phyloP scores from a whole-genome alignment of 2,329 filamentous ascomycete species.

The Penicillium sp. region DNA sequence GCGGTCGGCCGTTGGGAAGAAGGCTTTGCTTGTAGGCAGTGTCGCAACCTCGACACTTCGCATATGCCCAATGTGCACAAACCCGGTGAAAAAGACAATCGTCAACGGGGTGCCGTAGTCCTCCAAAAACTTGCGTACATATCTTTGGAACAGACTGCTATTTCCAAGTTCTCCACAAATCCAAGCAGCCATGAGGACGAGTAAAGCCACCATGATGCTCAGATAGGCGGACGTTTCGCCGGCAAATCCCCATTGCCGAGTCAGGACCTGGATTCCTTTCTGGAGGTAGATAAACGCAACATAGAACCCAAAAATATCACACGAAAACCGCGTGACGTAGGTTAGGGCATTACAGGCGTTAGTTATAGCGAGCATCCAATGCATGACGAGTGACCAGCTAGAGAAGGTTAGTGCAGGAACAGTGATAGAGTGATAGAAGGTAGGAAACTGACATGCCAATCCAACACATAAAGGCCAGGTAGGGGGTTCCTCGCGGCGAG shows the following conservation, averaged over 20 bases:
- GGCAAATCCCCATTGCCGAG: slow-evolving; percentile 68
- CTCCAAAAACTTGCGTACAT: slow-evolving; percentile 80
- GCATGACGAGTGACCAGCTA: slow-evolving; percentile 82
- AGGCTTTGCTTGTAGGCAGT: slow-evolving; percentile 76
- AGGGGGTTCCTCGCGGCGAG: slow-evolving; percentile 74
- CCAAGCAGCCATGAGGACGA: slow-evolving; percentile 80
- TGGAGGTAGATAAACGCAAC: slow-evolving; percentile 91
- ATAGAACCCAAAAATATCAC: slow-evolving; percentile 93
- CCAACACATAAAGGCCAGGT: slow-evolving; percentile 90
- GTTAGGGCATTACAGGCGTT: slow-evolving; percentile 88
- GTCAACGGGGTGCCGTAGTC: slow-evolving; percentile 87
- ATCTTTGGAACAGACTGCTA: slow-evolving; percentile 74
- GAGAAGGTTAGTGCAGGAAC: neutral
- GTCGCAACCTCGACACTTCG: slow-evolving; percentile 68
- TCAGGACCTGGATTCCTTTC: slow-evolving; percentile 86
- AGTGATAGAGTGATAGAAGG: neutral
- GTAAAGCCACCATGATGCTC: slow-evolving; percentile 74
- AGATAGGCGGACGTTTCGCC: slow-evolving; percentile 72
- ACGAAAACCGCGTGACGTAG: slow-evolving; percentile 89
- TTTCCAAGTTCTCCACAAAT: slow-evolving; percentile 72
- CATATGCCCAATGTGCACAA: slow-evolving; percentile 87
- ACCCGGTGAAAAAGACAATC: slow-evolving; percentile 86
- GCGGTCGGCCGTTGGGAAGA: slow-evolving; percentile 75
- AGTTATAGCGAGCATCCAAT: slow-evolving; percentile 80
- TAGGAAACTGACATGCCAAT: slow-evolving; percentile 69